Base-by-base conservation (phyloP, 2,329 filamentous ascomycete species). In the Shiraia sp. region DNA sequence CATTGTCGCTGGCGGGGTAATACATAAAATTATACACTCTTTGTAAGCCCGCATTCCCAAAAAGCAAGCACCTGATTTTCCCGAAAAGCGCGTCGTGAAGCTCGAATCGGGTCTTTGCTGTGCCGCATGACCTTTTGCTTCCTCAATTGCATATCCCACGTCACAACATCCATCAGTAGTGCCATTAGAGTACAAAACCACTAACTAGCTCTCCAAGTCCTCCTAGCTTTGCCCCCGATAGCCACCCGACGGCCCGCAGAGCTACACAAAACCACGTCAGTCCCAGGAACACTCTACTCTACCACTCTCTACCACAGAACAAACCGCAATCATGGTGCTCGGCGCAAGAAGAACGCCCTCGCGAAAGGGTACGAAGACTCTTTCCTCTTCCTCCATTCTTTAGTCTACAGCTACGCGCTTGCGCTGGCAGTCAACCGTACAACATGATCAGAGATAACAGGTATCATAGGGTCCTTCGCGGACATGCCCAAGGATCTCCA, bases 401-500 rank as follows among this genome's bases (percentile, higher is more conserved):
- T n/a, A 36, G 19, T 15, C 29, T 23, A 32, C 23, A 13, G 27
- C 29, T 30, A 27, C 27, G 25, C 32, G n/a, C 15, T 22, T 32
- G 10, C 40, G 8, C 19, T 22, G 19, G 19, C 19, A 22, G 19
- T 36, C 26, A 29, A 16, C 23, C 42, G 19, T 29, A 32, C n/a
- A 40, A 42, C 29, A 38, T 51, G 38, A 42, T 38, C 31, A 27
- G 45, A 44, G 37, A 48, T 61, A 55, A 66, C 54, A 44, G 43
- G 8, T 49, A 37, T 44, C 15, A 16, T 48, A 95, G 90, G 90
- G 68, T 95, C 91, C 51, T 89, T 93, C 82, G 84, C 86, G 70
- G 90, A 96, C 76, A 81, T 96, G 71, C 91, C 92, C 52, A 87
- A 90, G 75, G 85, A 90, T 72, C 81, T 96, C 53, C 75, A 89